A percentile compares a stretch with the other conserved stretches of the same genome.
phyloP scores from a whole-genome alignment of 495 filamentous ascomycete species.

The Penicillium malachiteum region DNA sequence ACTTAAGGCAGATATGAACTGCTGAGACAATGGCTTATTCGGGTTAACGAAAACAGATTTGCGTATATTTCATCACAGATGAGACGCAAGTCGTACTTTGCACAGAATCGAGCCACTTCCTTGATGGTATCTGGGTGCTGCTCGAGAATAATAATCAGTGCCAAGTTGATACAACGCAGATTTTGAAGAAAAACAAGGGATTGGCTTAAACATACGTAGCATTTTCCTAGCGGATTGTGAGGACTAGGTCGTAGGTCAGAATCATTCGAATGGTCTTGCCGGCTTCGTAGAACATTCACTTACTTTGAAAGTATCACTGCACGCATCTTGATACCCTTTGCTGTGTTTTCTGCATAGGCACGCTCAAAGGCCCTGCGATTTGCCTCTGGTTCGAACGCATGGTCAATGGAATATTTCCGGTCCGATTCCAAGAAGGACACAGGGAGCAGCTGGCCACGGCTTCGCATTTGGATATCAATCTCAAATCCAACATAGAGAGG shows the following conservation, averaged over 20 bases:
- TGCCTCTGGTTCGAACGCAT: conserved; percentile 29
- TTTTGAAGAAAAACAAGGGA: not conserved
- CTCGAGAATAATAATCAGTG: not conserved
- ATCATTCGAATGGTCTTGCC: not conserved
- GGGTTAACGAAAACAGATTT: conserved; percentile 35
- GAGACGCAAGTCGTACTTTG: conserved; percentile 42
- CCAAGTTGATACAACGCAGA: not conserved
- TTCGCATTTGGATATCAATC: conserved; percentile 12
- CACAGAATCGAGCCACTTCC: conserved; percentile 43
- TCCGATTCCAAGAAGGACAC: conserved; percentile 16
- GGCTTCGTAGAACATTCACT: not conserved
- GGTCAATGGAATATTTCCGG: conserved; percentile 27
- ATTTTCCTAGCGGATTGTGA: conserved; percentile 47
- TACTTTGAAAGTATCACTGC: conserved; percentile 44
- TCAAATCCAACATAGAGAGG: conserved; percentile 42
- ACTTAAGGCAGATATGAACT: conserved; percentile 40
- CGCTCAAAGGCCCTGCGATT: conserved; percentile 9
- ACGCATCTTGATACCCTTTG: conserved; percentile 27
- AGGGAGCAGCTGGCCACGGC: conserved; percentile 7
- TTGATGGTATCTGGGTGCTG: conserved; percentile 27
- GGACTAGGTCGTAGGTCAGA: conserved; percentile 22
- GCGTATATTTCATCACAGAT: conserved; percentile 54
- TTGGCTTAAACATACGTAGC: conserved; percentile 10
- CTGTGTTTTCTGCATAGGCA: not conserved
- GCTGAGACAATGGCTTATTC: conserved; percentile 10